Evolutionary conservation across 257 asterid genomes (phyloP).

Genomic region (Fraxinus quadrangulata): DNA sequence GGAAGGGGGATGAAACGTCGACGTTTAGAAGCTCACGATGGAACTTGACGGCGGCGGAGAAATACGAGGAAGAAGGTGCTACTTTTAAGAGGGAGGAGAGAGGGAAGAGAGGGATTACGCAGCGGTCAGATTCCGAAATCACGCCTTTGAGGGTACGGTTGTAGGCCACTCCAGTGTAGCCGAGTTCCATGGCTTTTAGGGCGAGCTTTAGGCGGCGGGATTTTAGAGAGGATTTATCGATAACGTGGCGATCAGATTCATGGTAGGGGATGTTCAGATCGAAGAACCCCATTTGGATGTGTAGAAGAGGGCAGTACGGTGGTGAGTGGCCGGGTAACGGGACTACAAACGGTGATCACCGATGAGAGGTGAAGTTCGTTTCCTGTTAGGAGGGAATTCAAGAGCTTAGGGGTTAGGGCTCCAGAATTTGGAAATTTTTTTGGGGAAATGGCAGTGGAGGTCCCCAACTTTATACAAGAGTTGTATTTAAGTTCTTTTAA

Average conservation of each 20-base stretch:
- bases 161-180: slow-evolving; percentile 83
- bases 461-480: background rate
- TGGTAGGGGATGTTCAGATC: slow-evolving; percentile 74
- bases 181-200: slow-evolving; percentile 74
- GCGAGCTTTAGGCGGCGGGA: slow-evolving; percentile 69
- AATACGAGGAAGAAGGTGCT: slow-evolving; percentile 46
- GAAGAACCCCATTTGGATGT: slow-evolving; percentile 65
- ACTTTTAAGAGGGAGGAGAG: slow-evolving; percentile 52
- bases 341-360: background rate
- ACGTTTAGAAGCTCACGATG: slow-evolving; percentile 68
- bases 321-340: slow-evolving; percentile 1
- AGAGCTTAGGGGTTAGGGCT: background rate
- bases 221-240: slow-evolving; percentile 52
- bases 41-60: slow-evolving; percentile 58
- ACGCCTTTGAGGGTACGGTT: slow-evolving; percentile 82
- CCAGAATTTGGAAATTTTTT: background rate
- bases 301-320: background rate
- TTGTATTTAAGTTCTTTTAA: background rate
- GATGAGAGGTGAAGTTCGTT: background rate
- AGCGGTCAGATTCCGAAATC: slow-evolving; percentile 81
- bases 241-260: slow-evolving; percentile 66
- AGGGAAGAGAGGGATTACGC: slow-evolving; percentile 62
- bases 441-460: background rate
- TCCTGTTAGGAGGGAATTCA: background rate
- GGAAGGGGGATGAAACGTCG: slow-evolving; percentile 63